phyloP scores from a whole-genome alignment of 208 protist species.

The Naegleria fowleri region DNA sequence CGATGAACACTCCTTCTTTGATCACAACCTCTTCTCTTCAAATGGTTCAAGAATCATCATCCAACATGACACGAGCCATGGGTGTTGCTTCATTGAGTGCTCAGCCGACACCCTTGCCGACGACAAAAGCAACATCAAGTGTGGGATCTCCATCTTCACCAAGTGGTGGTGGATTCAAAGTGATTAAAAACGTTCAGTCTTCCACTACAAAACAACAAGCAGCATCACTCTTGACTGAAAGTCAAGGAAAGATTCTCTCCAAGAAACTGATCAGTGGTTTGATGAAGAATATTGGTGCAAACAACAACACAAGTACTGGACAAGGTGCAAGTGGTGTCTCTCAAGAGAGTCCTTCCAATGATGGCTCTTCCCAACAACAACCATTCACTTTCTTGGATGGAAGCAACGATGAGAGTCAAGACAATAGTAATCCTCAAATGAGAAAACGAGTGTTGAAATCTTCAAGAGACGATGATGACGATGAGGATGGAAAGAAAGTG shows the following conservation, averaged over 20 bases:
- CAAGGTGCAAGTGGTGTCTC: no score
- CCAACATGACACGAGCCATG: no score
- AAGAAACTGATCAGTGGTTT: neutral
- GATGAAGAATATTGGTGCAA: neutral
- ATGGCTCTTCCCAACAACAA: neutral
- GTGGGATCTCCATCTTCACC: neutral
- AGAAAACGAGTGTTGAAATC: neutral
- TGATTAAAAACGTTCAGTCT: neutral
- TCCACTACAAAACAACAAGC: neutral
- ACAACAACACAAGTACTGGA: no score
- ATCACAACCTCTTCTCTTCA: no score
- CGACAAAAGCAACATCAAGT: no score
- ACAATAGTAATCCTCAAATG: neutral
- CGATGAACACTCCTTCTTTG: no score
- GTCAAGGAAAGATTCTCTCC: neutral
- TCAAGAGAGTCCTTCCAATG: neutral
- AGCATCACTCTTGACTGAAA: neutral
- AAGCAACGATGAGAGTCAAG: neutral
- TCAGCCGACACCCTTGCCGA: no score
- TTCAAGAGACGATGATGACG: neutral
- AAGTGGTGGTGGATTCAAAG: neutral
- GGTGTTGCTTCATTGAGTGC: no score
- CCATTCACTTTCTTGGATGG: neutral
- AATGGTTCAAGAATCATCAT: no score
- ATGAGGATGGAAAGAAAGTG: neutral